Conservation (phyloP, 2,329 filamentous ascomycete genomes). For the Davidsoniella eucalypti region DNA sequence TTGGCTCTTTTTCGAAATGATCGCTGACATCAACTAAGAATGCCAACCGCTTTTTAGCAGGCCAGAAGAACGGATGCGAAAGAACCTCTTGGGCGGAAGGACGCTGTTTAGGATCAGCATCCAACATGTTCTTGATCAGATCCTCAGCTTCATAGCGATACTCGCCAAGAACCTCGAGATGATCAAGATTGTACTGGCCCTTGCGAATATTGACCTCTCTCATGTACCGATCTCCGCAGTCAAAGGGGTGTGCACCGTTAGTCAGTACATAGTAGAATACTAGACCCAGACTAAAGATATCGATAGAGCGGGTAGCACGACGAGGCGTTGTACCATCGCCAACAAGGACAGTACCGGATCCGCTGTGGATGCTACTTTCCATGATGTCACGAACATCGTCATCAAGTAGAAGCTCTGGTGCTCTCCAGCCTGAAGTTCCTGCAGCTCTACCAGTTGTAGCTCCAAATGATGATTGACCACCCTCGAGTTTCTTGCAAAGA, state of each 20-base stretch:
- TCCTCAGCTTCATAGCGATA: constrained; percentile 78
- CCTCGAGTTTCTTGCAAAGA: constrained; percentile 90
- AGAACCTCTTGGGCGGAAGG: constrained; percentile 67
- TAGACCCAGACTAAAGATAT: constrained; percentile 91
- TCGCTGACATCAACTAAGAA: constrained; percentile 97
- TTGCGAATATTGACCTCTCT: constrained; percentile 96
- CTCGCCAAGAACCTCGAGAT: constrained; percentile 60
- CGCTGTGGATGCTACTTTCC: constrained; percentile 23
- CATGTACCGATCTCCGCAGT: constrained; percentile 87
- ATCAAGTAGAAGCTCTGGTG: constrained; percentile 77
- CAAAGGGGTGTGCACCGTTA: constrained; percentile 80
- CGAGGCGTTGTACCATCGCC: constrained; percentile 30
- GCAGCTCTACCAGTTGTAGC: constrained; percentile 87
- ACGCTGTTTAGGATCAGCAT: constrained; percentile 34
- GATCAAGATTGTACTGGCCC: constrained; percentile 56
- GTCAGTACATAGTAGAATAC: constrained; percentile 99
- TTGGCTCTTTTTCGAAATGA: constrained; percentile 82
- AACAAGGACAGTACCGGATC: constrained; percentile 41
- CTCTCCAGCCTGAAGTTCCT: constrained; percentile 91
- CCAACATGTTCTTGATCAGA: constrained; percentile 66
- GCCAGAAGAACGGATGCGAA: constrained; percentile 95
- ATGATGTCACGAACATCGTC: constrained; percentile 40
- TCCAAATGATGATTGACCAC: constrained; percentile 84
- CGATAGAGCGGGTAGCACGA: constrained; percentile 85
- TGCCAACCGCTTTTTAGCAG: constrained; percentile 66